Conservation (phyloP, 768 basidiomycete genomes). For the Kockovaella imperatae region DNA sequence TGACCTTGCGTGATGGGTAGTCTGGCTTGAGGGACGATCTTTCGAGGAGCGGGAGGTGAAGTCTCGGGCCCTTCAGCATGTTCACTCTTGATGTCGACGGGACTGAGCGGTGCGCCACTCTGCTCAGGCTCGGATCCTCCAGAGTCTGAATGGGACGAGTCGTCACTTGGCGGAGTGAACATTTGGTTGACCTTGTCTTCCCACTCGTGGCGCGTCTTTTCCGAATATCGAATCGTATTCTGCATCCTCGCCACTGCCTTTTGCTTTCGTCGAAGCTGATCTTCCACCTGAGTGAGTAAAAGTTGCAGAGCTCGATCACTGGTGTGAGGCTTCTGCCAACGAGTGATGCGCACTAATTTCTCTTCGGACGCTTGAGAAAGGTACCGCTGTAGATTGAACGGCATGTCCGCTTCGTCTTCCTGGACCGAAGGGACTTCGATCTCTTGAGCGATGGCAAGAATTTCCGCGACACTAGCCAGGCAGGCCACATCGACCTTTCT, state of each 20-base stretch:
- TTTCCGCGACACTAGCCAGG: conserved; percentile 78
- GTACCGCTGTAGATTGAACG: conserved; percentile 83
- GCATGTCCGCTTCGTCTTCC: conserved; percentile 75
- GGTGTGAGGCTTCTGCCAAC: conserved; percentile 76
- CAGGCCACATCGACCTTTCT: conserved; percentile 52
- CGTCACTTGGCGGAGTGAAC: conserved; percentile 56
- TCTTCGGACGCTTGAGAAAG: conserved; percentile 83
- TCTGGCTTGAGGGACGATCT: conserved; percentile 37
- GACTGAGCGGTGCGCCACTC: conserved; percentile 5
- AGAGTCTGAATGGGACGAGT: conserved; percentile 49
- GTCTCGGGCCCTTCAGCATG: conserved; percentile 27
- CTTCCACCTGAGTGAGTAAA: conserved; percentile 77
- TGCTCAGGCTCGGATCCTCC: conserved; percentile 33
- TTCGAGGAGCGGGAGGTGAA: conserved; percentile 29
- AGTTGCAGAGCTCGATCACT: conserved; percentile 78
- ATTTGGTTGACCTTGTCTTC: conserved; percentile 73
- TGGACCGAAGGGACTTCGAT: conserved; percentile 80
- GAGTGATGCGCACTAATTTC: conserved; percentile 71
- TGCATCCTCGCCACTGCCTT: conserved; percentile 93
- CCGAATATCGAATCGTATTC: conserved; percentile 91
- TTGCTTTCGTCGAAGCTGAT: conserved; percentile 84
- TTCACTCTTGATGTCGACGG: background rate
- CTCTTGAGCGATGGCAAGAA: conserved; percentile 68
- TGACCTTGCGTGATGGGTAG: conserved; percentile 39
- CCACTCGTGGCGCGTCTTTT: conserved; percentile 97